Conservation (phyloP, 2,329 filamentous ascomycete genomes). For the Byssothecium circinans region DNA sequence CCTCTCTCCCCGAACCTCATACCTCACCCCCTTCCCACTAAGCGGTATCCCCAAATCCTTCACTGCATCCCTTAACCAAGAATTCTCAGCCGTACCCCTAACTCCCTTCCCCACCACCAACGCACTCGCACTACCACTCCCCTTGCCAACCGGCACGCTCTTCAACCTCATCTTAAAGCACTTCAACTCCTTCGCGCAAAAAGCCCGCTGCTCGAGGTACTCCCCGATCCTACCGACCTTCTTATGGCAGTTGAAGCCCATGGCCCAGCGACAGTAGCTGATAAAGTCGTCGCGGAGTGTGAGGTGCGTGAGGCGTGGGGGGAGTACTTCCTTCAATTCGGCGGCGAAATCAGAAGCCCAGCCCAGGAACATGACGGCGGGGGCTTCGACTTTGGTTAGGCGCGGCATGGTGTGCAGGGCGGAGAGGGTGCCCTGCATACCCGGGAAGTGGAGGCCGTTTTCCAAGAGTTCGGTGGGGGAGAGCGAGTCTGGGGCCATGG, state of each 20-base stretch:
- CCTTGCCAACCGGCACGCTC: slow-evolving; percentile 8
- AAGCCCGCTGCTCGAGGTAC: slow-evolving; percentile 17
- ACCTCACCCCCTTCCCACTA: slow-evolving; percentile 6
- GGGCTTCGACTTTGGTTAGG: slow-evolving; percentile 17
- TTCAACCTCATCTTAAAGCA: slow-evolving; percentile 18
- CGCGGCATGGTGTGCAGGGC: slow-evolving; percentile 23
- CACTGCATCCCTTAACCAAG: slow-evolving; percentile 17
- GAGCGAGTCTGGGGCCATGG: slow-evolving; percentile 22
- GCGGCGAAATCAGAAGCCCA: slow-evolving; percentile 23
- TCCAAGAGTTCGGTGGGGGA: slow-evolving; percentile 19
- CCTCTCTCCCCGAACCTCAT: slow-evolving; percentile 11
- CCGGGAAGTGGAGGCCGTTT: slow-evolving; percentile 20
- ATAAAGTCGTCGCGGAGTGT: slow-evolving; percentile 26
- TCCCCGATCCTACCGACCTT: slow-evolving; percentile 22
- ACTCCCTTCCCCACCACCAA: not conserved
- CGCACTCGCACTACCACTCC: not conserved
- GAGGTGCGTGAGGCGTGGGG: slow-evolving; percentile 12
- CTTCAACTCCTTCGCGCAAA: slow-evolving; percentile 17
- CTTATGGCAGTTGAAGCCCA: slow-evolving; percentile 17
- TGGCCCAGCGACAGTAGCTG: slow-evolving; percentile 23
- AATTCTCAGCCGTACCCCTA: slow-evolving; percentile 4
- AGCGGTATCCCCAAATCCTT: slow-evolving; percentile 14
- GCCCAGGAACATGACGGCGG: slow-evolving; percentile 26
- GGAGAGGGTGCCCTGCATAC: slow-evolving; percentile 24
- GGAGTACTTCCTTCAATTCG: slow-evolving; percentile 22